These are phyloP conservation scores for Colletotrichum tropicicola DNA, from an alignment of 2,329 filamentous ascomycete species.

Conservation along the genomic window DNA sequence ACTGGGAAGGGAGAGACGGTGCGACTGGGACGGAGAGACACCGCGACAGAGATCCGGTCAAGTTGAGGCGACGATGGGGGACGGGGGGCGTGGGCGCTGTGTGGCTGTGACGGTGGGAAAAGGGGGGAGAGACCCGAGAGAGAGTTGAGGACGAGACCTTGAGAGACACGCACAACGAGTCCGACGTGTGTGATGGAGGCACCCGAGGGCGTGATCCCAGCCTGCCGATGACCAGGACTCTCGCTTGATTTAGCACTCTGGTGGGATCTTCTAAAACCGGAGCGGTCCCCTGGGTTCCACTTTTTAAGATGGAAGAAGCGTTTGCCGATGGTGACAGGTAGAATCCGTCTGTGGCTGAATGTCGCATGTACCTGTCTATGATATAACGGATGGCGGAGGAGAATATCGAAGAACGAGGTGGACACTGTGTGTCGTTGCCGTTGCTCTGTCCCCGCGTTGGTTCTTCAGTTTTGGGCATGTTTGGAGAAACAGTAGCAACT, in stretches of 20 bases:
- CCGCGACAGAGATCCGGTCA: neutral
- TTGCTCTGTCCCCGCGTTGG: neutral
- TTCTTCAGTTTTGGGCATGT: neutral
- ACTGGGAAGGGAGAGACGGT: no score
- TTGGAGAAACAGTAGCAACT: neutral
- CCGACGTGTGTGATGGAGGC: neutral
- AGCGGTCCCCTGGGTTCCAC: slow-evolving; percentile 29
- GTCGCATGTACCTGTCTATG: neutral
- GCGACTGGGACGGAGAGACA: no score
- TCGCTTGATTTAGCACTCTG: slow-evolving; percentile 12
- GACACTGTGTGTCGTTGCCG: no score
- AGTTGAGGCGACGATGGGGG: neutral
- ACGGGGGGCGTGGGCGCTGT: neutral
- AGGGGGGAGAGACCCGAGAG: neutral
- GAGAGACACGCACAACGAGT: neutral
- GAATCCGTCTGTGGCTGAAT: slow-evolving; percentile 12
- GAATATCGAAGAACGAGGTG: neutral
- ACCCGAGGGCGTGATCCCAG: slow-evolving; percentile 8
- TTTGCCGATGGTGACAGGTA: slow-evolving; percentile 26
- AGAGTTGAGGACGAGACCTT: no score
- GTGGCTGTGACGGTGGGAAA: slow-evolving; percentile 8
- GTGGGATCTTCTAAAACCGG: slow-evolving; percentile 28
- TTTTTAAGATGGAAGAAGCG: slow-evolving; percentile 32
- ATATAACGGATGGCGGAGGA: neutral
- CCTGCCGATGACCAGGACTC: neutral